Conservation (phyloP, 1,284 basidiomycete species). For the Termitomyces sp. region DNA sequence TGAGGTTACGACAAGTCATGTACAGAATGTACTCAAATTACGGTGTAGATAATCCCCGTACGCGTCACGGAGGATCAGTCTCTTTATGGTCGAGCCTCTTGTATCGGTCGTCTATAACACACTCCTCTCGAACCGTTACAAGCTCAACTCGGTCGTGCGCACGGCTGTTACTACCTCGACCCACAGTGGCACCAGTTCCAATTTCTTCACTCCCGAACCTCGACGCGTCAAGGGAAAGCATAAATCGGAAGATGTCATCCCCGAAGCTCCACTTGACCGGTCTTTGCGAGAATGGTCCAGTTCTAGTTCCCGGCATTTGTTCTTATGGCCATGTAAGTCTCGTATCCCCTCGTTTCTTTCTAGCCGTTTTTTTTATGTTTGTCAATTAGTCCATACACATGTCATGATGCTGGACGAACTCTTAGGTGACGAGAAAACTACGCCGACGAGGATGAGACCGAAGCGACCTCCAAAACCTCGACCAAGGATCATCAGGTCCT, state of each 20-base stretch:
- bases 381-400: conserved; percentile 21
- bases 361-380: not conserved
- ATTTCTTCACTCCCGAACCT: conserved; percentile 53
- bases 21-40: not conserved
- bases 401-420: conserved; percentile 29
- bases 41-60: conserved; percentile 11
- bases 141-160: conserved; percentile 21
- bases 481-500: not conserved
- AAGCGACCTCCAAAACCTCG: conserved; percentile 9
- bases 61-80: conserved; percentile 33
- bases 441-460: conserved; percentile 9
- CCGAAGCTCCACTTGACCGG: conserved; percentile 25
- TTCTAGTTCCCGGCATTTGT: conserved; percentile 35
- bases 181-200: conserved; percentile 27
- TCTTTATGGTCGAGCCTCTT: conserved; percentile 51
- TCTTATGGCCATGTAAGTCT: conserved; percentile 39
- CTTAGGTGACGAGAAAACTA: conserved; percentile 15
- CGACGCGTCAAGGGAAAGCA: conserved; percentile 47
- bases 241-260: conserved; percentile 27
- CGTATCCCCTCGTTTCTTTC: not conserved
- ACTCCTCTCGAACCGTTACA: conserved; percentile 40
- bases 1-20: not conserved
- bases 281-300: conserved; percentile 39
- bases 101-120: conserved; percentile 46
- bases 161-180: conserved; percentile 24